Conservation (phyloP, 2,329 filamentous ascomycete species). For the Colletotrichum agaves region DNA sequence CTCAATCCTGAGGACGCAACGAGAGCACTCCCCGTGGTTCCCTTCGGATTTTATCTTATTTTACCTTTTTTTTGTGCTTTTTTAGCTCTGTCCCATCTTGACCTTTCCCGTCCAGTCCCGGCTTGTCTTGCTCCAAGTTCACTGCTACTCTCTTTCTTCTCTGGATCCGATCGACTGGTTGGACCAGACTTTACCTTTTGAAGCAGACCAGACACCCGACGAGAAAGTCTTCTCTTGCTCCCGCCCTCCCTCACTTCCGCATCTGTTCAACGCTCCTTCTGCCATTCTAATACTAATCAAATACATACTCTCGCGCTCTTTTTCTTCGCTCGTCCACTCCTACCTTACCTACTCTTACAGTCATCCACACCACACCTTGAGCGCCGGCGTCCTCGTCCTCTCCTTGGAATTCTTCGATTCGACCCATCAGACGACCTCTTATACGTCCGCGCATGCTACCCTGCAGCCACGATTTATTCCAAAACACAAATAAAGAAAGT, state of each 20-base stretch:
- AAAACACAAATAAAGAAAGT: neutral
- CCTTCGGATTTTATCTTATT: neutral
- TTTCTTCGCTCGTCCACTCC: neutral
- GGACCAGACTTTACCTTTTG: conserved; percentile 20
- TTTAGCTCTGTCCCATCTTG: conserved; percentile 27
- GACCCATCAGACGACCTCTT: conserved; percentile 13
- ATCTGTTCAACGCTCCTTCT: conserved; percentile 36
- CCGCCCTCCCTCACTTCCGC: conserved; percentile 17
- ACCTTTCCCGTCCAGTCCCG: neutral
- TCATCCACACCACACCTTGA: conserved; percentile 18
- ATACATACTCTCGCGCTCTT: conserved; percentile 2
- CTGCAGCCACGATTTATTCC: conserved; percentile 19
- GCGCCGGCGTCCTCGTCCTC: conserved; percentile 20
- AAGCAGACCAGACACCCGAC: conserved; percentile 23
- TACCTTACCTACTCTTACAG: neutral
- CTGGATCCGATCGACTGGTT: conserved; percentile 25
- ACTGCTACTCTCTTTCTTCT: conserved; percentile 16
- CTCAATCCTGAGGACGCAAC: neutral
- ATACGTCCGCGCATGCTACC: conserved; percentile 12
- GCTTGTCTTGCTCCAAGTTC: conserved; percentile 13
- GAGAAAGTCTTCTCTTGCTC: conserved; percentile 5
- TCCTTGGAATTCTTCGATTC: conserved; percentile 33
- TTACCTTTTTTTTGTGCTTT: neutral
- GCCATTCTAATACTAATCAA: conserved; percentile 29
- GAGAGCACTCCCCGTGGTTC: conserved; percentile 1